These are phyloP conservation scores for Diplotaxis tenuifolia DNA, from an alignment of 345 rosid genomes.

Conservation along the genomic window DNA sequence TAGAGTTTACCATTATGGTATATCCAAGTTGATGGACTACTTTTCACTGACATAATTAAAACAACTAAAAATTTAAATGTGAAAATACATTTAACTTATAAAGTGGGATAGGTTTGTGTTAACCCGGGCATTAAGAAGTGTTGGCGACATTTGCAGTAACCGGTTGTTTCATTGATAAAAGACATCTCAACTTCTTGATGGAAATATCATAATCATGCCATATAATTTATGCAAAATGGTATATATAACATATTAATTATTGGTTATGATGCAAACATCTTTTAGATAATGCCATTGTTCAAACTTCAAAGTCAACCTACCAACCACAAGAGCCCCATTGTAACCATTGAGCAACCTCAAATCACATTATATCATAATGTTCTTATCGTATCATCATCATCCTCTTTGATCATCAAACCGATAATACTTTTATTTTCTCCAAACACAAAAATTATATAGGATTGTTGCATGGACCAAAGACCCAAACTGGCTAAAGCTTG, in stretches of 20 bases:
- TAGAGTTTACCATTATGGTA: not conserved
- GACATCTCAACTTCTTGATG: conserved; percentile 31
- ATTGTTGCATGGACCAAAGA: conserved; percentile 26
- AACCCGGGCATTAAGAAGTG: not conserved
- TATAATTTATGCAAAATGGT: not conserved
- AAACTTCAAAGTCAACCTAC: conserved; percentile 32
- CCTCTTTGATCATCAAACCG: conserved; percentile 1
- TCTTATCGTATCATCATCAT: conserved; percentile 19
- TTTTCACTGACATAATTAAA: not conserved
- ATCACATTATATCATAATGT: conserved; percentile 1
- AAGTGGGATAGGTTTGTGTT: not conserved
- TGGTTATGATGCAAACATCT: conserved; percentile 25
- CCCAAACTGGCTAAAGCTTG: conserved; percentile 4
- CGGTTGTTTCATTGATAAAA: conserved; percentile 21
- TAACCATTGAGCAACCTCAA: conserved; percentile 29
- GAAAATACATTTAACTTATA: not conserved
- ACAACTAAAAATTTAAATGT: not conserved
- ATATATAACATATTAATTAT: not conserved
- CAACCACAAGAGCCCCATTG: conserved; percentile 9
- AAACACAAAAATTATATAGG: not conserved
- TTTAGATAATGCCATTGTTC: conserved; percentile 23
- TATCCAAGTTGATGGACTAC: conserved; percentile 7
- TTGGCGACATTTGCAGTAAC: not conserved
- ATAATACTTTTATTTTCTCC: not conserved
- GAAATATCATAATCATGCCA: conserved; percentile 13